Percentiles rank a stretch among this genome's conserved stretches.
Evolutionary conservation across 305 asterid species (phyloP).

Genomic region (Caryopteris hybrid): DNA sequence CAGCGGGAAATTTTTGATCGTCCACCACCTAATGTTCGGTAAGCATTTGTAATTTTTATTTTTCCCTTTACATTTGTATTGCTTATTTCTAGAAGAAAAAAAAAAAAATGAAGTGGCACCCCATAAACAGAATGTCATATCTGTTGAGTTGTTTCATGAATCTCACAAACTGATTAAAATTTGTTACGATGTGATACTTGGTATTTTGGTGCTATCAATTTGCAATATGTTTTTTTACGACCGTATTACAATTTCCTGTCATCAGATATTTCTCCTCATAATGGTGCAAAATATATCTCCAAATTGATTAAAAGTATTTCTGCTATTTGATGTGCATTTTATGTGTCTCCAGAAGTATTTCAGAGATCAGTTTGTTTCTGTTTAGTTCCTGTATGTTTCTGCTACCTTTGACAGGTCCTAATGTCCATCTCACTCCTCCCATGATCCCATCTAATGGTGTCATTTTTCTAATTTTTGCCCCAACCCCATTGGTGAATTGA

Average conservation of each 20-base stretch:
- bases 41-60: conserved; percentile 9
- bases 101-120: neutral
- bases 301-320: neutral
- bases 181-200: neutral
- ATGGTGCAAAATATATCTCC: neutral
- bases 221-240: neutral
- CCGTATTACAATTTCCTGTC: neutral
- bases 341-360: neutral
- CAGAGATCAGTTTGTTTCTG: neutral
- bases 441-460: neutral
- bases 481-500: too few relatives aligned
- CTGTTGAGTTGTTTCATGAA: neutral
- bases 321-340: neutral
- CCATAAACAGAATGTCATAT: neutral
- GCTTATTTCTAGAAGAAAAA: neutral
- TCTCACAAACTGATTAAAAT: neutral
- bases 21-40: conserved; percentile 79
- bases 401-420: neutral
- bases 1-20: conserved; percentile 87
- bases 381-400: neutral
- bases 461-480: too few relatives aligned
- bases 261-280: neutral
- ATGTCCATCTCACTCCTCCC: neutral
- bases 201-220: neutral
- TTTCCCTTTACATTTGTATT: neutral